Base-by-base conservation (phyloP, 495 filamentous ascomycete species). In the Tuber aestivum region DNA sequence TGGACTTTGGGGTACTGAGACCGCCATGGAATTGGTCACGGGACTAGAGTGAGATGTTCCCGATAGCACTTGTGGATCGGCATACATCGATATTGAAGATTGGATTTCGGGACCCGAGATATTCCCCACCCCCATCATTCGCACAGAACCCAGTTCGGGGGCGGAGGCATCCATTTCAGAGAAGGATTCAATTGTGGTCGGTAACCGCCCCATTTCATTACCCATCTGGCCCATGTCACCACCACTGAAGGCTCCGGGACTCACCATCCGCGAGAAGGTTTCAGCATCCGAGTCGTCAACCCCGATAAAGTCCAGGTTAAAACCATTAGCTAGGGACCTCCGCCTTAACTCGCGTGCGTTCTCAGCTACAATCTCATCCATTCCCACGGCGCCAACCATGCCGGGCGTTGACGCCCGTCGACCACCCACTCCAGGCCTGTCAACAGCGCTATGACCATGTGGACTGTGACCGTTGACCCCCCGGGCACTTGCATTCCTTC, bases 321-420 rank as follows among this genome's bases (percentile, higher is more conserved):
- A 82, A 18, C 80, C 80, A 82, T 79, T 82, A 73, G 81, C 81
- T 38, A 82, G 80, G 65, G 81, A 82, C 70, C 81, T 79, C 35
- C 81, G 80, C 40, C 81, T 71, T 70, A 81, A 65, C 50, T 81
- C 79, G 48, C 78, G 77, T 42, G 78, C 77, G 9, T 80, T 79
- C 72, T 82, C 79, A 48, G 79, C 79, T 75, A 82, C 80, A 18
- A 82, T 82, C 69, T 79, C 76, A 68, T 82, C 80, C 79, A 82
- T 82, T 48, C 76, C 80, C 72, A 78, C 79, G 35, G 75, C 76
- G 45, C 78, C 78, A 74, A 74, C 78, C 78, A 80, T 80, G 35
- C 78, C 78, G 41, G 78, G 78, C 37, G 78, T 79, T 75, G 78
- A 79, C 41, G 78, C 78, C 27, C 78, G 74, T 72, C 78, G 70